phyloP scores from a whole-genome alignment of 108 stramenopile species.

The Licmophora abbreviata region DNA sequence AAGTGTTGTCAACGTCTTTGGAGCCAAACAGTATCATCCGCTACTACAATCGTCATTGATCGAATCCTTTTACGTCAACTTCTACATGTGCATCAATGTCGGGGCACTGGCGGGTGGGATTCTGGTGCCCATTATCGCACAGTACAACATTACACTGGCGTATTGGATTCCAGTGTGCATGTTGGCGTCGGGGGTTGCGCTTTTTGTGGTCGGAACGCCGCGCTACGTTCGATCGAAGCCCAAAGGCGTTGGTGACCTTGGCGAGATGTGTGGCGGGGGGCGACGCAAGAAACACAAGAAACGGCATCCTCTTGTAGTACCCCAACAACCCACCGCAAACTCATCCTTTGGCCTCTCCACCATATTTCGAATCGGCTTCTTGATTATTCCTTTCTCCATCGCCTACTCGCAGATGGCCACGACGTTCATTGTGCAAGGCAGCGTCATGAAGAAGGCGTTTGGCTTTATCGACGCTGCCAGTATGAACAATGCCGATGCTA shows the following conservation, averaged over 20 bases:
- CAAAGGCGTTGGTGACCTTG: conserved; percentile 9
- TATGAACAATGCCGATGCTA: conserved; percentile 74
- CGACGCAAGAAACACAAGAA: conserved; percentile 4
- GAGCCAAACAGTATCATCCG: conserved; percentile 85
- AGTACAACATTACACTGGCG: conserved; percentile 59
- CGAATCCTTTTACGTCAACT: conserved; percentile 78
- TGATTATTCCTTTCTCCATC: conserved; percentile 79
- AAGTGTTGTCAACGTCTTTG: conserved; percentile 79
- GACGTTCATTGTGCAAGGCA: conserved; percentile 75
- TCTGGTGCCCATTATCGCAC: conserved; percentile 65
- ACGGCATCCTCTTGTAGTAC: not conserved
- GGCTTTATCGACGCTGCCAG: conserved; percentile 68
- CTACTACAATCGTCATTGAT: conserved; percentile 68
- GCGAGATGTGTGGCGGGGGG: no score
- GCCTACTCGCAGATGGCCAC: conserved; percentile 86
- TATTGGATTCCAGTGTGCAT: conserved; percentile 71
- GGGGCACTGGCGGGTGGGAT: conserved; percentile 78
- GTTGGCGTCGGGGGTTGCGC: conserved; percentile 42
- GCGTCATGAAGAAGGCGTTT: conserved; percentile 64
- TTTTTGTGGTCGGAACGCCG: conserved; percentile 55
- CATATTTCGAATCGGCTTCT: conserved; percentile 35
- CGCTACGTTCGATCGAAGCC: conserved; percentile 57
- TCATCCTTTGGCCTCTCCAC: conserved; percentile 28
- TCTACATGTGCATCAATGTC: conserved; percentile 88
- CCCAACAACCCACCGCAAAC: conserved; percentile 3